Percentiles rank a stretch among this genome's conserved stretches.
phyloP scores from a whole-genome alignment of 371 early-diverging fungal species.

The Umbelopsis sp. region DNA sequence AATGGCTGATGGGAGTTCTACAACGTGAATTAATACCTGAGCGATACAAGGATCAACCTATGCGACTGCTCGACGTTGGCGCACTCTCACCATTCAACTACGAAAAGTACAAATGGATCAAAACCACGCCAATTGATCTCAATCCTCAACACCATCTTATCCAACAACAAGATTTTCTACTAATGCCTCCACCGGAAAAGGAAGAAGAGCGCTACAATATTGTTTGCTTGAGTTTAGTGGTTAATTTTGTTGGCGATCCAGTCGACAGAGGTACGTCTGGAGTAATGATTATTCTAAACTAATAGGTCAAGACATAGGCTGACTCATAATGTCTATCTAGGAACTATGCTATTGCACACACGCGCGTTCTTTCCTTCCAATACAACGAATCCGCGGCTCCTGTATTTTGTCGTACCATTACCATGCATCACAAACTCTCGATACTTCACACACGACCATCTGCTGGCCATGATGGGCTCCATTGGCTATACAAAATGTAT shows the following conservation, averaged over 20 bases:
- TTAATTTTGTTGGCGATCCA: slow-evolving; percentile 90
- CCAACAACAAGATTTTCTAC: slow-evolving; percentile 78
- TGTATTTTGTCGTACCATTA: slow-evolving; percentile 81
- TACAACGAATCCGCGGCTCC: slow-evolving; percentile 47
- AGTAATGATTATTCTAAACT: slow-evolving; percentile 4
- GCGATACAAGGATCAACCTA: slow-evolving; percentile 28
- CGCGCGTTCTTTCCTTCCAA: slow-evolving; percentile 38
- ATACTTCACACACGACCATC: slow-evolving; percentile 77
- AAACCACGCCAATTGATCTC: slow-evolving; percentile 79
- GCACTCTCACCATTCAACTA: slow-evolving; percentile 83
- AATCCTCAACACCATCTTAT: slow-evolving; percentile 81
- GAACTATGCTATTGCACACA: slow-evolving; percentile 53
- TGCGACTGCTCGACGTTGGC: slow-evolving; percentile 86
- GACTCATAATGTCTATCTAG: slow-evolving; percentile 19
- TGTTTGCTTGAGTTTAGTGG: slow-evolving; percentile 84
- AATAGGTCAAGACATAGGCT: neutral
- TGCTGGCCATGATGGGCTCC: slow-evolving; percentile 60
- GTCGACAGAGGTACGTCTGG: slow-evolving; percentile 62
- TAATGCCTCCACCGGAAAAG: slow-evolving; percentile 53
- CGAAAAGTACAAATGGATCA: slow-evolving; percentile 69
- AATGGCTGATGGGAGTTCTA: slow-evolving; percentile 74
- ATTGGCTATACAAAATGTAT: slow-evolving; percentile 65
- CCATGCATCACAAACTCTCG: slow-evolving; percentile 86
- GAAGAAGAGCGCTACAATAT: slow-evolving; percentile 64
- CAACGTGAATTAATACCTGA: slow-evolving; percentile 20